phyloP scores from a whole-genome alignment of 805 yeast species.

The Yarrowia yakushimensis region DNA sequence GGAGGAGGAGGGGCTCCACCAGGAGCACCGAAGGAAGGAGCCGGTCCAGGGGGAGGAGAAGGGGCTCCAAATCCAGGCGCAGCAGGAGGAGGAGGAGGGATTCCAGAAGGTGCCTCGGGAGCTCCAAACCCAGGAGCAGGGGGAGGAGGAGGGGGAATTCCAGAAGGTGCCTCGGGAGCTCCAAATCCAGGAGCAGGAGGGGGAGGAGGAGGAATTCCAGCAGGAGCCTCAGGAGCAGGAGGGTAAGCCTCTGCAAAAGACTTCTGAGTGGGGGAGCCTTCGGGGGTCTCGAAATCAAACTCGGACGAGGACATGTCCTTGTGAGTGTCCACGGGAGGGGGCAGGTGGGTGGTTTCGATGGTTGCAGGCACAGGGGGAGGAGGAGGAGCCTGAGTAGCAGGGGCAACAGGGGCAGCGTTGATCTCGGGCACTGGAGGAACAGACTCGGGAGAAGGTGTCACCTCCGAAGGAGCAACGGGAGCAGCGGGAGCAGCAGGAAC shows the following conservation, averaged over 20 bases:
- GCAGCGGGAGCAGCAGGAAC: slow-evolving; percentile 18
- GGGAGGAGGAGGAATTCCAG: slow-evolving; percentile 14
- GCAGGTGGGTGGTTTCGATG: not conserved
- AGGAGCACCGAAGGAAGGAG: slow-evolving; percentile 41
- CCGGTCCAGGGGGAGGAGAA: slow-evolving; percentile 44
- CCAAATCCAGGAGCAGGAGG: slow-evolving; percentile 33
- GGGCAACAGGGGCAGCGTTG: not conserved
- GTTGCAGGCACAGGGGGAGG: not conserved
- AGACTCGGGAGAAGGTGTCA: not conserved
- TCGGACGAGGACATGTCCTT: slow-evolving; percentile 20
- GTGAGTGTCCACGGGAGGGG: slow-evolving; percentile 15
- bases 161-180: slow-evolving; percentile 36
- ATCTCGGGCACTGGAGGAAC: not conserved
- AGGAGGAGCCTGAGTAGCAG: not conserved
- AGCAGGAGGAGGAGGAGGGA: slow-evolving; percentile 42
- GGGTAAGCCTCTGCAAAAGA: slow-evolving; percentile 36
- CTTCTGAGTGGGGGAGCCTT: slow-evolving; percentile 32
- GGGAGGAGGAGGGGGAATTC: slow-evolving; percentile 39
- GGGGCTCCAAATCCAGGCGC: slow-evolving; percentile 39
- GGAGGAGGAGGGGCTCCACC: slow-evolving; percentile 40
- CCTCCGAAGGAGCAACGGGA: not conserved
- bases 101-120: slow-evolving; percentile 27
- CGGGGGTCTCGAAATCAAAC: slow-evolving; percentile 19
- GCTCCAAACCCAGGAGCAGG: slow-evolving; percentile 34
- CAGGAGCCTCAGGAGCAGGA: slow-evolving; percentile 27